Conservation (phyloP, 2,329 filamentous ascomycete species). For the Grosmannia serpens region DNA sequence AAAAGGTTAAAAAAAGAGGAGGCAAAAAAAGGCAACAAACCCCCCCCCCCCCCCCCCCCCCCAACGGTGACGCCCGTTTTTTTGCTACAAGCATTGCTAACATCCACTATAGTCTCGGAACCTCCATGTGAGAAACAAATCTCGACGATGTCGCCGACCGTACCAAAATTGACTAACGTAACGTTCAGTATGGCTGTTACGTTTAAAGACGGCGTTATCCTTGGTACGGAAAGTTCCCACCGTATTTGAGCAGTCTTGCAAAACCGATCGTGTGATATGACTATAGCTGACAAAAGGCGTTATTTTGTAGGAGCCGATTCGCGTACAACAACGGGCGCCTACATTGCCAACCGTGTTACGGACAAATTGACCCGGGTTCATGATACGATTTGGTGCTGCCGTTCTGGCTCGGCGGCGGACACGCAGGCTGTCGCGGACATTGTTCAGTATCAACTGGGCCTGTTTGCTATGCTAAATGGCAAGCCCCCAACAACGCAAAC, state of each 20-base stretch:
- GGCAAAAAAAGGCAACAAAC: too few relatives aligned
- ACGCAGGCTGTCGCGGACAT: slow-evolving; percentile 98
- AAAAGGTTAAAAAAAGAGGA: too few relatives aligned
- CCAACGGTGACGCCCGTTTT: background rate
- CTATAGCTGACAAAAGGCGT: background rate
- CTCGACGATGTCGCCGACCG: background rate
- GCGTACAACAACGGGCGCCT: slow-evolving; percentile 91
- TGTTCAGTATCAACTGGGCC: slow-evolving; percentile 87
- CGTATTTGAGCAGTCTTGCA: background rate
- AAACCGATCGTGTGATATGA: background rate
- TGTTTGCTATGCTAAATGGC: slow-evolving; percentile 84
- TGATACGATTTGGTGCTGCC: slow-evolving; percentile 99
- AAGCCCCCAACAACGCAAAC: slow-evolving; percentile 89
- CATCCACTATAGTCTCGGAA: slow-evolving; percentile 60
- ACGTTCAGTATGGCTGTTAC: slow-evolving; percentile 87
- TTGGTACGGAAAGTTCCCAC: slow-evolving; percentile 38
- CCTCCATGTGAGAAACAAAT: slow-evolving; percentile 63
- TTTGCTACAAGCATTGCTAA: background rate
- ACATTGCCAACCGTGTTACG: slow-evolving; percentile 98
- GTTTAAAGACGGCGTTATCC: slow-evolving; percentile 95
- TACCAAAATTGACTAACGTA: background rate
- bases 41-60: too few relatives aligned
- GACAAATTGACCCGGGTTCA: slow-evolving; percentile 98
- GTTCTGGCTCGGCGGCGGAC: slow-evolving; percentile 92
- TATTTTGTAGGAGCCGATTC: slow-evolving; percentile 74